phyloP scores from a whole-genome alignment of 164 flowering plant species.

The Saururus chinensis region DNA sequence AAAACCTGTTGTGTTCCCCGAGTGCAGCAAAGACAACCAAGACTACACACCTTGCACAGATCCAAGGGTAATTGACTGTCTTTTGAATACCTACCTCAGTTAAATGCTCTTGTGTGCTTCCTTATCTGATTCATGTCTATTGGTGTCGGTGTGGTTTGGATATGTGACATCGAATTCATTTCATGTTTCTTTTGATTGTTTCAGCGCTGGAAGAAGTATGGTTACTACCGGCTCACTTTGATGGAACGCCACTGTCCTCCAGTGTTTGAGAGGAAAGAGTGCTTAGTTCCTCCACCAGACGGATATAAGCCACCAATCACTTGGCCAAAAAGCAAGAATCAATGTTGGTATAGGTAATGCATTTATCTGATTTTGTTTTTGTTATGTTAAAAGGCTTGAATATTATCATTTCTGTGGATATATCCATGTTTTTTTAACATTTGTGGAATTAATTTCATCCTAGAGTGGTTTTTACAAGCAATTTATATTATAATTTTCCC shows the following conservation, averaged over 20 bases:
- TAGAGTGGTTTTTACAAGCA: neutral
- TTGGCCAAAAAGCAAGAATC: conserved; percentile 87
- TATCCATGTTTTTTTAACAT: neutral
- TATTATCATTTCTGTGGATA: neutral
- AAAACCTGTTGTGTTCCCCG: conserved; percentile 45
- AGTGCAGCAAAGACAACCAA: conserved; percentile 66
- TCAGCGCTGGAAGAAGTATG: conserved; percentile 87
- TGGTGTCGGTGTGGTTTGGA: neutral
- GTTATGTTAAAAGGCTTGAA: neutral
- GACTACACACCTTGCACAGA: conserved; percentile 99
- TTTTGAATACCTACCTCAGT: neutral
- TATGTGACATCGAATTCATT: neutral
- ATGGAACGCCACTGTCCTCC: conserved; percentile 99
- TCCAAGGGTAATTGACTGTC: conserved; percentile 48
- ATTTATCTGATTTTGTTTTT: neutral
- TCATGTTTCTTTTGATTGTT: neutral
- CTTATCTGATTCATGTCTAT: neutral
- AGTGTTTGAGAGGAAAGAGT: conserved; percentile 70
- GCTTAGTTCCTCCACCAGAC: conserved; percentile 85
- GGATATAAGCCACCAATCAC: conserved; percentile 87
- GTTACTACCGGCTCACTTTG: conserved; percentile 63
- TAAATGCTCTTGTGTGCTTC: neutral
- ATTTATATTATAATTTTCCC: neutral
- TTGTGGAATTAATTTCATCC: neutral
- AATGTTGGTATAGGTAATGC: conserved; percentile 94